Base-by-base conservation (phyloP, 116 monocot genomes). In the Iris pallida region DNA sequence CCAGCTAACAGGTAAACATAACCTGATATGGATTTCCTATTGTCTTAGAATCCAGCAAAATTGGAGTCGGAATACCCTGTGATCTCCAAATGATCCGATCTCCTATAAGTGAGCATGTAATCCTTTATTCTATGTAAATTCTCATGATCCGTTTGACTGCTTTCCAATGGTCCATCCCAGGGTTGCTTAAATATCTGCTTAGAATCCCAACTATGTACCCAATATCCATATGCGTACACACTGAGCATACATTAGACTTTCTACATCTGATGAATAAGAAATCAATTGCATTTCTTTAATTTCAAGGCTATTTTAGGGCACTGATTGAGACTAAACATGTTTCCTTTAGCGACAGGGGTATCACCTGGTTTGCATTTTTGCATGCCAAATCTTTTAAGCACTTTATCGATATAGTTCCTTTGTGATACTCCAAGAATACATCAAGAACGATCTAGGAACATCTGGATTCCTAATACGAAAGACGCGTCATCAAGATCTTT, bases 181-280 rank as follows among this genome's bases (percentile, higher is more conserved):
- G 57, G 18, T 57, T 57, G 17, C 57, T 57, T 17, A 57, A 57
- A 57, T 57, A 57, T 57, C 9, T 57, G 20, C 9, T 3, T n/a
- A 20, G 18, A 15, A 57, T 19, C 20, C 4, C 16, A 57, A 57
- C 5, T 18, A 57, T 57, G 19, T 17, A 57, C 9, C 0, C 57
- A 57, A 57, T 57, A 19, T 57, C 19, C 18, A 20, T 0, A 57
- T 9, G 18, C 4, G 9, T 57, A 57, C 16, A 57, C 1, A 57
- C 18, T 57, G 57, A 57, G 57, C 4, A 57, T 57, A 57, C 0
- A 20, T 57, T 17, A 16, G 18, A 57, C 18, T 57, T 7, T 0
- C 57, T 57, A 20, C 57, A n/a, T 0, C 2, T 2, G 57, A 17
- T 57, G 16, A 6, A 57, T 17, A 57, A 17, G 57, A 0, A 19